Percentiles rank a stretch among this genome's conserved stretches.
phyloP scores from a whole-genome alignment of 2,329 filamentous ascomycete genomes.

The Pyricularia sp. region DNA sequence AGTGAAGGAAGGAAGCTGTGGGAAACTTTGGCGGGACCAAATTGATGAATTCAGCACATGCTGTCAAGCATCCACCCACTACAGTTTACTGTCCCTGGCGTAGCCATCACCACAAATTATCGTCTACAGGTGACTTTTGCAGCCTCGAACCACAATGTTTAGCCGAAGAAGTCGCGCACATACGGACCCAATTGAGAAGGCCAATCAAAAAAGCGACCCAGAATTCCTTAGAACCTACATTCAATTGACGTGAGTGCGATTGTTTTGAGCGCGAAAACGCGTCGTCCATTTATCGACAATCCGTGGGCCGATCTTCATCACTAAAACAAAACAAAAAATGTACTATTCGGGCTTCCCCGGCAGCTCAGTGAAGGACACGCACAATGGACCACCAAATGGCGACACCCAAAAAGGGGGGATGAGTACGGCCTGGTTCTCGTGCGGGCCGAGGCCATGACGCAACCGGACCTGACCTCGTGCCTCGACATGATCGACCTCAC shows the following conservation, averaged over 20 bases:
- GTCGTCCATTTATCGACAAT: background rate
- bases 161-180: background rate
- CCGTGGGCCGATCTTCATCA: background rate
- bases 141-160: background rate
- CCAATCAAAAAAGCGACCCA: conserved; percentile 35
- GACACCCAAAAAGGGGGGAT: conserved; percentile 33
- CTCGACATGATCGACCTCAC: conserved; percentile 52
- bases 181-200: conserved; percentile 32
- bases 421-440: conserved; percentile 35
- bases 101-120: background rate
- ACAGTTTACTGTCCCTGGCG: background rate
- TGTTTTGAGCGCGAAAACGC: background rate
- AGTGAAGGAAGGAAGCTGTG: background rate
- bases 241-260: conserved; percentile 29
- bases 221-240: conserved; percentile 41
- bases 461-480: conserved; percentile 40
- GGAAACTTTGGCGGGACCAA: background rate
- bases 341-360: background rate
- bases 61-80: background rate
- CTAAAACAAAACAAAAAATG: background rate
- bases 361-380: conserved; percentile 3
- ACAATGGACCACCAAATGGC: conserved; percentile 31
- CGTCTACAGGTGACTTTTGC: background rate
- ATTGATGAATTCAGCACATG: background rate
- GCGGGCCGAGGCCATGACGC: conserved; percentile 26